phyloP scores from a whole-genome alignment of 805 yeast genomes.

The Candida methanosorbosa region DNA sequence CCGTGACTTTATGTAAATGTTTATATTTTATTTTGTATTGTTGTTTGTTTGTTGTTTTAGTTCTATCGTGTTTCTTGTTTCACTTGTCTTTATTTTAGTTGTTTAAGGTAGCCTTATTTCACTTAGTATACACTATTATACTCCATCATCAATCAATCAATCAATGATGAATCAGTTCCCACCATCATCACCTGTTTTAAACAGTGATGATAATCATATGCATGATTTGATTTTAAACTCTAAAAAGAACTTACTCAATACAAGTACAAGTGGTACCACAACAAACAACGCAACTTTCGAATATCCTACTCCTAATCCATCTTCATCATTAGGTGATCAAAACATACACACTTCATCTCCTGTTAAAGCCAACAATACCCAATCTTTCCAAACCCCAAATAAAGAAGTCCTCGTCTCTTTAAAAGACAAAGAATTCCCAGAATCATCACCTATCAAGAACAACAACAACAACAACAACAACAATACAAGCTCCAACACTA shows the following conservation, averaged over 20 bases:
- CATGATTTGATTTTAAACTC: not conserved
- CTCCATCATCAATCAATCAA: no score
- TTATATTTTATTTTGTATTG: no score
- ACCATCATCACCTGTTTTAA: slow-evolving; percentile 25
- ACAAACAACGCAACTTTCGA: not conserved
- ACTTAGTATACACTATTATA: no score
- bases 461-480: not conserved
- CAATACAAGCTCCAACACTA: not conserved
- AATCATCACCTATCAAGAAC: slow-evolving; percentile 2
- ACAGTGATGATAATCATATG: slow-evolving; percentile 2
- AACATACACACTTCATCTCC: slow-evolving; percentile 1
- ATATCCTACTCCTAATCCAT: slow-evolving; percentile 71
- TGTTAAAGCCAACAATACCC: not conserved
- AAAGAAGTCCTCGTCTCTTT: no score
- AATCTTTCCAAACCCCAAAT: no score
- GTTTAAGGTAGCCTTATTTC: no score
- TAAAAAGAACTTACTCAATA: not conserved
- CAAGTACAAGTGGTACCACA: not conserved
- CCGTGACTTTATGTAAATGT: no score
- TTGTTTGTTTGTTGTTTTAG: no score
- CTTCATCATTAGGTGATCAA: slow-evolving; percentile 41
- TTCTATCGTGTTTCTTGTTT: no score
- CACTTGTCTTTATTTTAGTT: no score
- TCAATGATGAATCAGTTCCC: slow-evolving; percentile 20
- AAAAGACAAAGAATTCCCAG: no score